phyloP scores from a whole-genome alignment of 2,329 filamentous ascomycete genomes.

The Apiospora rasikravindrae region DNA sequence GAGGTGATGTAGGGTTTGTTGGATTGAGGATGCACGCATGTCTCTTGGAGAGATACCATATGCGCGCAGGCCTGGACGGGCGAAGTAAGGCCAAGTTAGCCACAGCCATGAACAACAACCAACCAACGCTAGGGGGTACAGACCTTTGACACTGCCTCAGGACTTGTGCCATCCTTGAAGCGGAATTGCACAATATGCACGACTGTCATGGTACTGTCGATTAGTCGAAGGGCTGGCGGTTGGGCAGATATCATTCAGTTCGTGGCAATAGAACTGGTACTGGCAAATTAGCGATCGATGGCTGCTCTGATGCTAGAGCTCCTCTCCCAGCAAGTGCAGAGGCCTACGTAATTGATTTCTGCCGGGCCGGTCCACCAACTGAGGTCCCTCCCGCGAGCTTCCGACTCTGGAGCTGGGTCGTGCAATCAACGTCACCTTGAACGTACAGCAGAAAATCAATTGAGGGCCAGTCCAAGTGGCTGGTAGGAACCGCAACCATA shows the following conservation, averaged over 20 bases:
- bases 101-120: neutral
- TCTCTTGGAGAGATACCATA: slow-evolving; percentile 61
- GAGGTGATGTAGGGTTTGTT: slow-evolving; percentile 65
- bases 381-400: neutral
- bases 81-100: neutral
- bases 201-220: neutral
- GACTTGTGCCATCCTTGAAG: slow-evolving; percentile 11
- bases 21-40: slow-evolving; percentile 64
- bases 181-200: slow-evolving; percentile 1
- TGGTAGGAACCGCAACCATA: neutral
- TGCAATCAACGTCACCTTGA: neutral
- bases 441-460: neutral
- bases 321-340: neutral
- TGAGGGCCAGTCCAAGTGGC: neutral
- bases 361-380: neutral
- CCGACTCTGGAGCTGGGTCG: neutral
- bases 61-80: slow-evolving; percentile 30
- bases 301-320: neutral
- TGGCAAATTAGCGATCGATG: no score
- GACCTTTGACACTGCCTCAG: neutral
- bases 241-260: neutral
- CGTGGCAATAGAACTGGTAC: neutral
- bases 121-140: neutral
- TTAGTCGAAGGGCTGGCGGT: neutral
- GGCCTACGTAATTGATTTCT: slow-evolving; percentile 3